A percentile compares a stretch with the other conserved stretches of the same genome.
Evolutionary conservation across 2,329 filamentous ascomycete species (phyloP).

Genomic region (Trichoderma koningiopsis): DNA sequence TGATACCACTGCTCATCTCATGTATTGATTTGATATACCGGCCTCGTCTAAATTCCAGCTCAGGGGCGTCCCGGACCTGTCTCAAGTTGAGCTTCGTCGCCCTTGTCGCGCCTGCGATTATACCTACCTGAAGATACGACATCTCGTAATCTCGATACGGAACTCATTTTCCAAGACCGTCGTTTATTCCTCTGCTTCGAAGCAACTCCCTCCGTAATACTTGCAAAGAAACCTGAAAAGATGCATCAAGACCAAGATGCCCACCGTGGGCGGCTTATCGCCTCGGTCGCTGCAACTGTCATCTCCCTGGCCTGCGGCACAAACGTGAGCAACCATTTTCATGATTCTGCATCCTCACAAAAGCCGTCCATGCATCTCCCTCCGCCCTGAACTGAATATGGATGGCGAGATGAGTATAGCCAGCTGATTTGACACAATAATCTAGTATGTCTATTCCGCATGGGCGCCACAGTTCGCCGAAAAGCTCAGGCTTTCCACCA

Average conservation of each 20-base stretch:
- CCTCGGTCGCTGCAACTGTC: slow-evolving; percentile 80
- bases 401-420: neutral
- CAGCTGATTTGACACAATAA: slow-evolving; percentile 16
- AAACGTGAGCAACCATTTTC: slow-evolving; percentile 62
- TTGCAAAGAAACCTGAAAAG: neutral
- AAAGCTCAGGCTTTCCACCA: slow-evolving; percentile 83
- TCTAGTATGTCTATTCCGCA: slow-evolving; percentile 93
- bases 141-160: neutral
- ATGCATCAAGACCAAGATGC: slow-evolving; percentile 25
- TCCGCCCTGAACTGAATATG: neutral
- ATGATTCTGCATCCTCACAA: neutral
- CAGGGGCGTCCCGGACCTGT: slow-evolving; percentile 5
- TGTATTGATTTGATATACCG: slow-evolving; percentile 1
- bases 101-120: slow-evolving; percentile 10
- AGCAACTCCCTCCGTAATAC: neutral
- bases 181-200: neutral
- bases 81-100: neutral
- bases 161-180: neutral
- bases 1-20: neutral
- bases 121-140: neutral
- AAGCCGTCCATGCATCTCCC: neutral
- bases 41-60: neutral
- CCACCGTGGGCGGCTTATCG: slow-evolving; percentile 62
- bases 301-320: slow-evolving; percentile 91
- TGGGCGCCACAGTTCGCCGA: slow-evolving; percentile 97